Conservation (phyloP, 2,329 filamentous ascomycete species). For the Sclerotinia minor region DNA sequence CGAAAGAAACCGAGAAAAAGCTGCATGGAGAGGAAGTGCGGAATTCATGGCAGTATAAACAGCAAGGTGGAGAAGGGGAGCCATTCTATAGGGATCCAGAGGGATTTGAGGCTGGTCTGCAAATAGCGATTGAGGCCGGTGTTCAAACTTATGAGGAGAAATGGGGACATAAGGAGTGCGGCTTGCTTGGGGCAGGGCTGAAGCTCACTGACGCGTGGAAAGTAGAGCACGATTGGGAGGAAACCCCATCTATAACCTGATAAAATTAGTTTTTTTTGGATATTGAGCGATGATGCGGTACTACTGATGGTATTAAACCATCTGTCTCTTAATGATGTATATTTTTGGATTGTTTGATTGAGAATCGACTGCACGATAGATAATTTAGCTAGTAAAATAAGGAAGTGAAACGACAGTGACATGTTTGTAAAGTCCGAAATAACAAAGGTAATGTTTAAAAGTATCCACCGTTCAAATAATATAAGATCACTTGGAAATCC, state of each 20-base stretch:
- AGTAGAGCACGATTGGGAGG: slow-evolving; percentile 46
- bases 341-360: neutral
- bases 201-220: slow-evolving; percentile 49
- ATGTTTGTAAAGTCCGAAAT: no score
- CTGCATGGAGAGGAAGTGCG: slow-evolving; percentile 39
- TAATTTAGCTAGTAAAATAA: neutral
- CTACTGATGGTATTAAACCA: neutral
- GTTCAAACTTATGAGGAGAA: slow-evolving; percentile 46
- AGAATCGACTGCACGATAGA: neutral
- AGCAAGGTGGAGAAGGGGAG: slow-evolving; percentile 54
- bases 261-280: neutral
- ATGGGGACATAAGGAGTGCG: slow-evolving; percentile 50
- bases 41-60: slow-evolving; percentile 55
- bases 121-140: slow-evolving; percentile 49
- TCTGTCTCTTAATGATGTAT: neutral
- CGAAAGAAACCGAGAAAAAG: slow-evolving; percentile 36
- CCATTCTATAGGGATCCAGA: slow-evolving; percentile 53
- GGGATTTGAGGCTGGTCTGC: slow-evolving; percentile 48
- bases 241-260: neutral
- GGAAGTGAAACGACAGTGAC: no score
- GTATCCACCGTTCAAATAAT: no score
- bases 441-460: no score
- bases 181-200: slow-evolving; percentile 44
- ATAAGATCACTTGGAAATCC: no score
- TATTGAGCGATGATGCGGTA: neutral